Base-by-base conservation (phyloP, 2,329 filamentous ascomycete species). In the Xylariomycetidae sp. region DNA sequence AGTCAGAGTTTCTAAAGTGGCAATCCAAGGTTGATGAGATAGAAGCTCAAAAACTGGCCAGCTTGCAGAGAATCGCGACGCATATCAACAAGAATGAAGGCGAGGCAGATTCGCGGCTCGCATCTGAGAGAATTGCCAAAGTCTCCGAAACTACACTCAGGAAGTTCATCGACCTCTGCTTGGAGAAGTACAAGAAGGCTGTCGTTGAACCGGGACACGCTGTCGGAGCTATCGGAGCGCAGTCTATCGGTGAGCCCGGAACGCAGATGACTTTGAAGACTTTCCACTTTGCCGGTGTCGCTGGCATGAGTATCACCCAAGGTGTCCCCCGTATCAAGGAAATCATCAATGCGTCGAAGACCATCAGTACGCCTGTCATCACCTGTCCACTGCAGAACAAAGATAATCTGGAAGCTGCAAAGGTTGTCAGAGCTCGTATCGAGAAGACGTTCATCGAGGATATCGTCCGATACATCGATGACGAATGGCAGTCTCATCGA, bases 271-370 rank as follows among this genome's bases (percentile, higher is more conserved):
- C 92, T 1, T 67, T 98, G 44, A 96, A 96, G 66, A 96, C 92
- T 56, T 96, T 96, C 78, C 92, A 96, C 83, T 98, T 98, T 68
- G 92, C 92, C 56, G 92, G 92, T 84, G 92, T 98, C 44, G 92
- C 92, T 26, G 90, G 90, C 59, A 96, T 98, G 92, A 95, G 87
- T 73, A 95, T 98, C 56, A 98, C 92, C 0, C 87, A 95, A 56
- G 92, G 92, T 85, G 92, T 98, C 6, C 92, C 92, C 2, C 90
- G 92, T 80, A 98, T 98, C 68, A 98, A 98, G 65, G 92, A 98
- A 70, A 98, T 98, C 48, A 98, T 98, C 78, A 98, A 98, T 63
- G 92, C 92, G 5, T 95, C 88, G 7, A 94, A 88, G 58, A 69
- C 71, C 31, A 98, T 98, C 61, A 93, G 85, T 58, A 98, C 92